Evolutionary conservation across 495 filamentous ascomycete species (phyloP), one percentile per base, ranked within the genome.

Genomic region (Trichoderma parareesei): DNA sequence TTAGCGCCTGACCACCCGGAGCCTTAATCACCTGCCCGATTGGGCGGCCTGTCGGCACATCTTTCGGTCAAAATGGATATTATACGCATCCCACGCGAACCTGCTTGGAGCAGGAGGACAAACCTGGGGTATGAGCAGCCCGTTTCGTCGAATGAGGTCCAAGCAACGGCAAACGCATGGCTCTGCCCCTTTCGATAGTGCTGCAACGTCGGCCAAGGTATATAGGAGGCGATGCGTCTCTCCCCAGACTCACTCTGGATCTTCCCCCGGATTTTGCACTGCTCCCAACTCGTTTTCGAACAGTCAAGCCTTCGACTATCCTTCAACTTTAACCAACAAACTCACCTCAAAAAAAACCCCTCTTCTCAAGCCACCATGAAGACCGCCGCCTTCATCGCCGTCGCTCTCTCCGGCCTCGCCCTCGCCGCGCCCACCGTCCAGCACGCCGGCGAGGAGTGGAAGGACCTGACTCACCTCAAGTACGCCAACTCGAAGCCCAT

Each of bases 11-110:
- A 37, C 53, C 53, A 57, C 33, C 1, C 7, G 8, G 8, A 14
- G 37, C 20, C 11, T 35, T 18, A 57, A 14, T 10, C 53, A 57
- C 53, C 53, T 57, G 16, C 53, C 53, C 16, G 53, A 57, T 57
- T 33, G 33, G 53, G 53, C 6, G 10, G 11, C 33, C 13, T 37
- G 18, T 57, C 53, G 53, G 53, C 53, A 57, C 53, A 57, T 57
- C 53, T 57, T 57, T 57, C 53, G 53, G 53, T 57, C 53, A 57
- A 57, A 57, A 57, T 57, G 53, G 27, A 57, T 57, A 57, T 57
- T 57, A 57, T 57, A 57, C 37, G 53, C 53, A 37, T 57, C 53
- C 53, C 27, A 14, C 53, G 53, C 53, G 53, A 57, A 57, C 53
- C 53, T 37, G 18, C 53, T 35, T 37, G 53, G 53, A 57, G 53